Evolutionary conservation across 2,329 filamentous ascomycete species (phyloP), one percentile per base, ranked within the genome.

Genomic region (Aspergillus pseudonomiae): DNA sequence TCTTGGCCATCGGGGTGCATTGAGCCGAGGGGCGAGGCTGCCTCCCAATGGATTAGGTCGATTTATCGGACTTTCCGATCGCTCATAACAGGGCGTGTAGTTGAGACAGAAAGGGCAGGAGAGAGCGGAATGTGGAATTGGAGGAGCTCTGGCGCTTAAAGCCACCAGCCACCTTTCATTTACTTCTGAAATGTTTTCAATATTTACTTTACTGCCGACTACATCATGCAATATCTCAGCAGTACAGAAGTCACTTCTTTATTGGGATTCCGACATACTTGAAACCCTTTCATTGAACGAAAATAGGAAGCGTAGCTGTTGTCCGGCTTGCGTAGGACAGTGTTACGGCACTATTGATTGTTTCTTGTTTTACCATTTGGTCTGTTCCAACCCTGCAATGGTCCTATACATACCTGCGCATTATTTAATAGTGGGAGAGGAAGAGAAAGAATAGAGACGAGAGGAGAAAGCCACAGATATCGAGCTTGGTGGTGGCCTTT

Each of bases 1-100:
- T 7, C n/a, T 34, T 36, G 30, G 30, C 52, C 52, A 36, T 54
- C 52, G 52, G 52, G 7, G 48, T 10, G 21, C 26, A 52, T 52
- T 52, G 7, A 2, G 4, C 48, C 48, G 48, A 52, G 43, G 43
- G 4, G 43, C 11, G 36, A 46, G 21, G 43, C 14, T 14, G 43
- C 4, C 11, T n/a, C n/a, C 5, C n/a, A n/a, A 19, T n/a, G 16
- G 16, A 41, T 41, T 3, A 9, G 12, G n/a, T 12, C 11, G 14
- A 24, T 24, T 10, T 19, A 9, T 41, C 19, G 19, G 6, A n/a
- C 3, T 4, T 10, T 39, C 36, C 2, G 1, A 12, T 9, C 3
- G 36, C 36, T 41, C 16, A 1, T 10, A n/a, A 3, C 6, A 19
- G 16, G 1, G 1, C 6, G 3, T n/a, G 9, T 3, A n/a, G 2